Evolutionary conservation across 1,284 basidiomycete species (phyloP).

Genomic region (Ustilago vetiveriae): DNA sequence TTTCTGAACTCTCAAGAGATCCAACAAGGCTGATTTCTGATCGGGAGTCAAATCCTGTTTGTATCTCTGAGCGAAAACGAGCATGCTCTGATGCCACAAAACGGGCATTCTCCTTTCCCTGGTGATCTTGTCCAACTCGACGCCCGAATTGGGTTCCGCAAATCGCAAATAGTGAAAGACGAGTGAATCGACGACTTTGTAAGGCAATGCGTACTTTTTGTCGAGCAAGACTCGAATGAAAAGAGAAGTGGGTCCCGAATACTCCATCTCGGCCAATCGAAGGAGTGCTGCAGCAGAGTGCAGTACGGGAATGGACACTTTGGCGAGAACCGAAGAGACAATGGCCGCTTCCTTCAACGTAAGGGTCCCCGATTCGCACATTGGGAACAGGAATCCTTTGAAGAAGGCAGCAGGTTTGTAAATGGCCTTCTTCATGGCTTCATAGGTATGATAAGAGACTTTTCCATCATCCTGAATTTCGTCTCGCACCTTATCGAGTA

Average conservation of each 20-base stretch:
- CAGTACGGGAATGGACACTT: slow-evolving; percentile 91
- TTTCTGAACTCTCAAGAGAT: slow-evolving; percentile 85
- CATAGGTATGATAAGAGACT: slow-evolving; percentile 91
- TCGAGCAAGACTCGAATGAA: slow-evolving; percentile 97
- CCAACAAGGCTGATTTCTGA: slow-evolving; percentile 96
- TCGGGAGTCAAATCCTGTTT: slow-evolving; percentile 95
- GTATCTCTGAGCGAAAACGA: slow-evolving; percentile 96
- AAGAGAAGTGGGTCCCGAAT: slow-evolving; percentile 89
- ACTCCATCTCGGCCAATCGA: slow-evolving; percentile 95
- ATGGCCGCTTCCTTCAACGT: slow-evolving; percentile 95
- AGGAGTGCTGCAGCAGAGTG: slow-evolving; percentile 95
- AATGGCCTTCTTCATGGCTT: slow-evolving; percentile 86
- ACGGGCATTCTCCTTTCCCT: slow-evolving; percentile 74
- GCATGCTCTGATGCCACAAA: slow-evolving; percentile 95
- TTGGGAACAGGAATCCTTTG: slow-evolving; percentile 95
- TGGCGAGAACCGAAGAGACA: slow-evolving; percentile 87
- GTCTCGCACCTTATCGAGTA: slow-evolving; percentile 88
- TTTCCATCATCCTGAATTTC: slow-evolving; percentile 85
- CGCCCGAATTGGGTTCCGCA: slow-evolving; percentile 69
- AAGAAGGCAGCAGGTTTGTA: slow-evolving; percentile 99
- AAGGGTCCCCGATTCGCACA: slow-evolving; percentile 81
- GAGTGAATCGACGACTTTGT: slow-evolving; percentile 96
- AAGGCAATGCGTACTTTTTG: slow-evolving; percentile 97
- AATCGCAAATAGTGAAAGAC: slow-evolving; percentile 98
- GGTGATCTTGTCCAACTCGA: slow-evolving; percentile 57